These are phyloP conservation scores for Lipomyces anomalus DNA, from an alignment of 805 yeast species.

Conservation along the genomic window DNA sequence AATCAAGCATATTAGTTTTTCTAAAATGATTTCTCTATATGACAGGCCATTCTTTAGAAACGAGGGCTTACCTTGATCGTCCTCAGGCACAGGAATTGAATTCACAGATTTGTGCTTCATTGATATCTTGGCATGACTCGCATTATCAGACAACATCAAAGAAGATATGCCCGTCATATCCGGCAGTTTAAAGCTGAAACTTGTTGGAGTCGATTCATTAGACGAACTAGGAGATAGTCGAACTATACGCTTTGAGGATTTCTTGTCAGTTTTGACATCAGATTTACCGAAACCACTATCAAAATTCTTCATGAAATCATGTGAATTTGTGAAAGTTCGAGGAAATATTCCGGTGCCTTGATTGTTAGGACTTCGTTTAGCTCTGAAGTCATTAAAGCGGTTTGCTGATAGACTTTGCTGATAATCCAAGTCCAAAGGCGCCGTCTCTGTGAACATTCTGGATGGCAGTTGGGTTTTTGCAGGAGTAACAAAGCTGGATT, in stretches of 20 bases:
- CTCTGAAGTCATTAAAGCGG: constrained; percentile 1
- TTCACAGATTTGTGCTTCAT: constrained; percentile 11
- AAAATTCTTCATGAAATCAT: constrained; percentile 7
- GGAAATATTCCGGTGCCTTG: constrained; percentile 9
- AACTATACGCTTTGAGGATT: too few relatives aligned
- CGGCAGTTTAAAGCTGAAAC: constrained; percentile 9
- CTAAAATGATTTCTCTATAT: not conserved
- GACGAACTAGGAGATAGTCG: too few relatives aligned
- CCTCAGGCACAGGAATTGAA: constrained; percentile 21
- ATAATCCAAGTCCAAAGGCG: constrained; percentile 9
- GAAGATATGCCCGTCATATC: constrained; percentile 23
- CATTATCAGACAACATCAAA: constrained; percentile 9
- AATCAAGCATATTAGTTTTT: not conserved
- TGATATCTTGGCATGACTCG: not conserved
- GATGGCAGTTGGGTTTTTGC: constrained; percentile 1
- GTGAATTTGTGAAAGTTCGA: constrained; percentile 10
- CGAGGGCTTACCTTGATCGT: constrained; percentile 10
- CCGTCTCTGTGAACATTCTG: constrained; percentile 5
- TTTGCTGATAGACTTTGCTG: constrained; percentile 6
- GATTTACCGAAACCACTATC: not conserved
- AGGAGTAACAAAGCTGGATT: too few relatives aligned
- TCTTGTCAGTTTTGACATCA: not conserved
- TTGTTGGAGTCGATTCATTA: not conserved
- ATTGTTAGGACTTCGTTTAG: not conserved
- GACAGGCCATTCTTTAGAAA: not conserved